Evolutionary conservation across 2,329 filamentous ascomycete species (phyloP), one percentile per base, ranked within the genome.

Genomic region (Ophioceras dolichostomum): DNA sequence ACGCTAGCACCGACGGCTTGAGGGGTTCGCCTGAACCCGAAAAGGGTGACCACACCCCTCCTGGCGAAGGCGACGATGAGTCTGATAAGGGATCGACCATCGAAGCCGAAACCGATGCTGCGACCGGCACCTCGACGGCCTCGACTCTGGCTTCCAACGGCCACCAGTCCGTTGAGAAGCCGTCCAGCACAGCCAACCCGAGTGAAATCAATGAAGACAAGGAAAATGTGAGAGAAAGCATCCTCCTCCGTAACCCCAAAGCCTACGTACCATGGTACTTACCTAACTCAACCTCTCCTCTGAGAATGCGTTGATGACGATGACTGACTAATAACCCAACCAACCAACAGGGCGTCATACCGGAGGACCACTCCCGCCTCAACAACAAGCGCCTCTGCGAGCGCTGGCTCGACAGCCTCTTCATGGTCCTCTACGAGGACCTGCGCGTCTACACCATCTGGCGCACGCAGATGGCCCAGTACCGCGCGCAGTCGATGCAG

Each of bases 361-460:
- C 75, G 5, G 78, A 86, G 45, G 73, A 80, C 39, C 71, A 83
- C 47, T 88, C 87, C 6, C 84, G 89, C 49, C 86, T 98, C 54
- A 91, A 93, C 56, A 94, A 95, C 60, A 98, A 98, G 64, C 81
- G 91, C 1, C 74, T 98, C 1, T 98, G 91, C 53, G 91, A 98
- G 60, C 79, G 91, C 48, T 98, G 91, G 91, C 73, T 98, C 3
- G 91, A 98, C 60, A 96, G 94, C 51, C 71, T 98, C 17, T 98
- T 98, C 65, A 98, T 98, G 91, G 91, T 96, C 0, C 71, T 98
- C 3, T 98, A 98, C 57, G 91, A 98, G 58, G 91, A 98, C 53
- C 72, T 98, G 14, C 84, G 91, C 35, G 89, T 98, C 32, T 98
- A 98, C 66, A 98, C 91, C 10, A 98, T 98, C 58, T 98, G 91